phyloP scores from a whole-genome alignment of 78 protist genomes.

The Monosiga brevicollis region DNA sequence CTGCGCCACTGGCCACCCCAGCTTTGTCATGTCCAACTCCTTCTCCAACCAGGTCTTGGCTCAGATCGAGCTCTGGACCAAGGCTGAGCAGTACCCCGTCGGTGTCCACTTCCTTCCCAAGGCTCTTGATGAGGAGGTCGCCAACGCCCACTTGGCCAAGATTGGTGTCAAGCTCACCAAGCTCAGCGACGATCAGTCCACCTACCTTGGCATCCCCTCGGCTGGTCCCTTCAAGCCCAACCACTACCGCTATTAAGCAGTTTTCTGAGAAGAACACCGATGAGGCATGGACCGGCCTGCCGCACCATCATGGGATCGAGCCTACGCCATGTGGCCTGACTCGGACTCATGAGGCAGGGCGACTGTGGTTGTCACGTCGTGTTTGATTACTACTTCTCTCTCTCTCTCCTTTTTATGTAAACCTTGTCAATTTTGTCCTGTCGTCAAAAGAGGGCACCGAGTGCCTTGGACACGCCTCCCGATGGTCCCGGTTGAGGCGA shows the following conservation, averaged over 20 bases:
- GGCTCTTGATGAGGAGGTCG: conserved; percentile 96
- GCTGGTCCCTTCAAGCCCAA: conserved; percentile 81
- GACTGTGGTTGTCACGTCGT: no score
- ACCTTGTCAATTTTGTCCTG: no score
- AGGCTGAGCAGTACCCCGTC: conserved; percentile 53
- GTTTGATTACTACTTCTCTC: no score
- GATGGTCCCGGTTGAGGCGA: no score
- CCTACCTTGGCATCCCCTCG: conserved; percentile 67
- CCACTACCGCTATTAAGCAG: conserved; percentile 71
- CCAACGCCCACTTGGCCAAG: conserved; percentile 88
- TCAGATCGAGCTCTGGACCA: conserved; percentile 90
- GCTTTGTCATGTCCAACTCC: conserved; percentile 97
- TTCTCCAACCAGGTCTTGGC: conserved; percentile 96
- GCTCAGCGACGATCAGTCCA: conserved; percentile 75
- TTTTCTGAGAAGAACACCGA: no score
- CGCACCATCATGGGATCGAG: no score
- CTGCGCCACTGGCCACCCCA: conserved; percentile 99
- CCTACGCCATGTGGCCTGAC: no score
- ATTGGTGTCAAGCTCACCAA: conserved; percentile 85
- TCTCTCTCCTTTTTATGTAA: no score
- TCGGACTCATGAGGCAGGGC: no score
- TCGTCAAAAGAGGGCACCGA: no score
- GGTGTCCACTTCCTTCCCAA: conserved; percentile 94
- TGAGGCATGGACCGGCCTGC: no score
- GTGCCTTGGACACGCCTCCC: no score